A percentile compares a stretch with the other conserved stretches of the same genome.
Evolutionary conservation across 805 yeast genomes (phyloP).

Genomic region (Cyberlindnera veronae): DNA sequence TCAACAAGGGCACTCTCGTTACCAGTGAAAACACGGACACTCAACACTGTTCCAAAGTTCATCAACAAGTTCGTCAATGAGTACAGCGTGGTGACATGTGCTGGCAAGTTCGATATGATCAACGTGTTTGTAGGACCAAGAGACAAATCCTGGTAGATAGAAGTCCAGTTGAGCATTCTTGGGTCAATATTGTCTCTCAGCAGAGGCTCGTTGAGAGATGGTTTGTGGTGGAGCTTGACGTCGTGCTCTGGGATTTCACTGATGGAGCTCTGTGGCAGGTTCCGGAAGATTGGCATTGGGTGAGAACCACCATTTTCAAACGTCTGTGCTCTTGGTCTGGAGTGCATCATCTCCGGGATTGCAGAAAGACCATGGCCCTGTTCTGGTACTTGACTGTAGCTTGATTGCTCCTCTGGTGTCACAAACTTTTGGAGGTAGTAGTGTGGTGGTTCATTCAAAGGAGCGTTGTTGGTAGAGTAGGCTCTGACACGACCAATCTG

Average conservation of each 20-base stretch:
- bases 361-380: constrained; percentile 14
- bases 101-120: constrained; percentile 77
- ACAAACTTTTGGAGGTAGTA: constrained; percentile 13
- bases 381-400: constrained; percentile 13
- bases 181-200: constrained; percentile 60
- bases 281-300: constrained; percentile 30
- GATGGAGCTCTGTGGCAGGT: constrained; percentile 9
- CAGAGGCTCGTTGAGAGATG: constrained; percentile 25
- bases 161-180: constrained; percentile 55
- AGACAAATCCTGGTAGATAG: constrained; percentile 66
- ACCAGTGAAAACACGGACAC: constrained; percentile 56
- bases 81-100: constrained; percentile 44
- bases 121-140: constrained; percentile 76
- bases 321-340: constrained; percentile 42
- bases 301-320: constrained; percentile 28
- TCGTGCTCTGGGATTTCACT: constrained; percentile 13
- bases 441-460: constrained; percentile 20
- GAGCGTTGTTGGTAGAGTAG: constrained; percentile 24
- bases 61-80: constrained; percentile 59
- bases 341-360: constrained; percentile 6
- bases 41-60: constrained; percentile 57
- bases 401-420: constrained; percentile 12
- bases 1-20: constrained; percentile 61
- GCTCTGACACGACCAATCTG: constrained; percentile 24
- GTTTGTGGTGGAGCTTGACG: constrained; percentile 1